Conservation (phyloP, 2,329 filamentous ascomycete genomes). For the Cordyceps javanica region DNA sequence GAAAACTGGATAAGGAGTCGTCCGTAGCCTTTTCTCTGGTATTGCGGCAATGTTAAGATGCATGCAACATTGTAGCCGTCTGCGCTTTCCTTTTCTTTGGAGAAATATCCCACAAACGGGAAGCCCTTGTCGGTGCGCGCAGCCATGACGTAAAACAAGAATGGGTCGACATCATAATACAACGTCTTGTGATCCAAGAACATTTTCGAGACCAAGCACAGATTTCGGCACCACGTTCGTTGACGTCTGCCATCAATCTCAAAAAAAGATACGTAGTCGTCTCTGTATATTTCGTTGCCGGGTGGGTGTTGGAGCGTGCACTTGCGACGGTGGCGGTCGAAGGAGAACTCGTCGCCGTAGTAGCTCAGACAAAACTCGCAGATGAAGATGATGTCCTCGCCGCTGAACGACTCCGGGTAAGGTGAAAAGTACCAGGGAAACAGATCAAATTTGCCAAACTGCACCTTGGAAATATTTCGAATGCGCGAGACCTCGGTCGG, state of each 20-base stretch:
- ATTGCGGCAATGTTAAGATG: constrained; percentile 93
- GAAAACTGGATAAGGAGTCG: constrained; percentile 93
- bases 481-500: constrained; percentile 95
- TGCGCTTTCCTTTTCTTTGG: constrained; percentile 94
- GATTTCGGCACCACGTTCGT: constrained; percentile 91
- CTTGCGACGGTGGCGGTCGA: constrained; percentile 79
- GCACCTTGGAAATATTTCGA: constrained; percentile 86
- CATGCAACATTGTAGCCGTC: constrained; percentile 98
- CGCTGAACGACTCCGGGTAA: constrained; percentile 83
- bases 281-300: constrained; percentile 96
- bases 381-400: constrained; percentile 87
- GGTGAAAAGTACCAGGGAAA: constrained; percentile 99
- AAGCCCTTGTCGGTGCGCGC: constrained; percentile 81
- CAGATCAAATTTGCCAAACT: constrained; percentile 87
- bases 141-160: constrained; percentile 98
- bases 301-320: constrained; percentile 89
- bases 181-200: constrained; percentile 97
- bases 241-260: constrained; percentile 95
- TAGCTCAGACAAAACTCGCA: constrained; percentile 97
- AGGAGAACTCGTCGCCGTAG: constrained; percentile 76
- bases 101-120: constrained; percentile 98
- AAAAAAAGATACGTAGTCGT: constrained; percentile 90
- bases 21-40: constrained; percentile 90
- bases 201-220: constrained; percentile 90
- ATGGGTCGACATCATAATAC: constrained; percentile 99